These are phyloP conservation scores for Pichia sp. DNA, from an alignment of 1,139 yeast genomes.

Conservation along the genomic window DNA sequence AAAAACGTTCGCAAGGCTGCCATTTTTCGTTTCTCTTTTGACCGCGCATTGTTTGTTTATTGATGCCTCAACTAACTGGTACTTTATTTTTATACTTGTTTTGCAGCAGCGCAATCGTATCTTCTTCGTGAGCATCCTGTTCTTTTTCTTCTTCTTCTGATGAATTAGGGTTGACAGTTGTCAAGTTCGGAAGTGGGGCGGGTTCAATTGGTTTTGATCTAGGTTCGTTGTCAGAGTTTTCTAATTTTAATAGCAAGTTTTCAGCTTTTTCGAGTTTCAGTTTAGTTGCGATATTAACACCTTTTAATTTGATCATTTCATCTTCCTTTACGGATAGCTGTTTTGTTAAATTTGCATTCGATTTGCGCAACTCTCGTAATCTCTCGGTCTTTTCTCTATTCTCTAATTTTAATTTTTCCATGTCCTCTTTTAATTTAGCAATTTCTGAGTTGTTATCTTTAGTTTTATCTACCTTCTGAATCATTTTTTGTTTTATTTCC, in stretches of 20 bases:
- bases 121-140: no score
- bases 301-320: constrained; percentile 15
- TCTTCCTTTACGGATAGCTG: constrained; percentile 11
- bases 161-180: no score
- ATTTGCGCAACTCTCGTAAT: constrained; percentile 4
- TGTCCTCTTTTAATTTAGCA: not conserved
- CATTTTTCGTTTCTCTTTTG: no score
- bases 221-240: not conserved
- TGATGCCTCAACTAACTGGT: no score
- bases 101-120: no score
- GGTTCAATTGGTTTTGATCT: no score
- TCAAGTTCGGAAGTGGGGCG: no score
- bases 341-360: constrained; percentile 3
- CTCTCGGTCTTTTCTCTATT: constrained; percentile 4
- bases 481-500: not conserved
- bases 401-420: constrained; percentile 1
- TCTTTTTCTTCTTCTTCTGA: no score
- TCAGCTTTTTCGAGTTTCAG: constrained; percentile 16
- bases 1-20: no score
- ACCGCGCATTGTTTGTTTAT: not conserved
- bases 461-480: not conserved
- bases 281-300: constrained; percentile 19
- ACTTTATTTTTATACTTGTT: not conserved
- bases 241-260: constrained; percentile 6
- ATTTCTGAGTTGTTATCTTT: not conserved